Conservation (phyloP, 2,329 filamentous ascomycete genomes). For the Trichoderma aggressivum region DNA sequence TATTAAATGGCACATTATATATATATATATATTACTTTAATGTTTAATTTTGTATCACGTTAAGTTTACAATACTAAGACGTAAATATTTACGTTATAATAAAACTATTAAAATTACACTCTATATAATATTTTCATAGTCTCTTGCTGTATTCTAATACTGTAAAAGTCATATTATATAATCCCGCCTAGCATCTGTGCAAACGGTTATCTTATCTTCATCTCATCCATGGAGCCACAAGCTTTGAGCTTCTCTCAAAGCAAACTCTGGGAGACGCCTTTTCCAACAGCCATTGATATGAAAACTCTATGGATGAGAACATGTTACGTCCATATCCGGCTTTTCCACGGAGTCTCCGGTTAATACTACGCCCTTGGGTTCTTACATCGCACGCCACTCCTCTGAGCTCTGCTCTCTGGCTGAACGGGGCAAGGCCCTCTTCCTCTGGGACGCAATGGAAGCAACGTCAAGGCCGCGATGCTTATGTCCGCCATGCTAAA, state of each 20-base stretch:
- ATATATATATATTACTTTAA: neutral
- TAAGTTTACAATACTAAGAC: neutral
- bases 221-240: neutral
- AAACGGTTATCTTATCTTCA: neutral
- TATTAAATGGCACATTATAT: neutral
- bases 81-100: neutral
- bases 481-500: slow-evolving; percentile 69
- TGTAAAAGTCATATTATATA: neutral
- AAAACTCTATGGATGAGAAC: neutral
- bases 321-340: neutral
- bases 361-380: neutral
- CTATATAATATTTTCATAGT: neutral
- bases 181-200: neutral
- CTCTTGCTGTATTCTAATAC: neutral
- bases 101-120: neutral
- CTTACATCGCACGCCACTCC: neutral
- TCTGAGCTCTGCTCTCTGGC: neutral
- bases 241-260: neutral
- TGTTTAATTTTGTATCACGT: neutral
- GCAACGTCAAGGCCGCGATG: slow-evolving; percentile 69
- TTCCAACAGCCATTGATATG: neutral
- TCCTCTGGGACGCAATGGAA: slow-evolving; percentile 78
- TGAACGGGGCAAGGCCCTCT: neutral
- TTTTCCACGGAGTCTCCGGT: neutral
- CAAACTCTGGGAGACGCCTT: neutral